These are phyloP conservation scores for Acanthamoeba sp. DNA, from an alignment of 208 protist species.

Conservation along the genomic window DNA sequence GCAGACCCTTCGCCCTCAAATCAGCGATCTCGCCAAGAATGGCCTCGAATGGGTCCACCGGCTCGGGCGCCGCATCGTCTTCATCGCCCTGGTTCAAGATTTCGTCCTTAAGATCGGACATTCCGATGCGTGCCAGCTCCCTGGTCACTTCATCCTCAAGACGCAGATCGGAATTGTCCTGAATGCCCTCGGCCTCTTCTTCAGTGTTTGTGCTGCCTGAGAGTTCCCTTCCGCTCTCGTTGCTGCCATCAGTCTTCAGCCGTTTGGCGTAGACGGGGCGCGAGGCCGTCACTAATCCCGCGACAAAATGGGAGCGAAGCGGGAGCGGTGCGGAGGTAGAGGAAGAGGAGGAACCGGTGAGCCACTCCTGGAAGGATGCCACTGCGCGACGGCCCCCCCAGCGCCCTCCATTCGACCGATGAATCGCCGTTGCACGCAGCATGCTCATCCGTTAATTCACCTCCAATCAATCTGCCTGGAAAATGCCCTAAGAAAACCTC, in stretches of 20 bases:
- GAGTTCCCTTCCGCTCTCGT: background rate
- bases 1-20: background rate
- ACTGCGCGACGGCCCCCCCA: background rate
- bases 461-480: too few species aligned
- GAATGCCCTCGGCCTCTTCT: background rate
- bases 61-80: background rate
- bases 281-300: background rate
- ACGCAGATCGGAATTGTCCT: too few species aligned
- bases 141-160: background rate
- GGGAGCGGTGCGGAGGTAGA: too few species aligned
- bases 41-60: background rate
- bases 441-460: too few species aligned
- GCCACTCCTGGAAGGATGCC: background rate
- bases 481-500: background rate
- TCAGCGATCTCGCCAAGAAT: background rate
- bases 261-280: background rate
- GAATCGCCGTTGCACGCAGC: too few species aligned
- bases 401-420: background rate
- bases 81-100: background rate
- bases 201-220: background rate
- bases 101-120: background rate
- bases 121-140: background rate
- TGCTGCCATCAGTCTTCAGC: background rate
- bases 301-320: background rate
- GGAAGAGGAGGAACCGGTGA: background rate